Conservation (phyloP, 2,329 filamentous ascomycete species). For the Aureobasidium pullulans region DNA sequence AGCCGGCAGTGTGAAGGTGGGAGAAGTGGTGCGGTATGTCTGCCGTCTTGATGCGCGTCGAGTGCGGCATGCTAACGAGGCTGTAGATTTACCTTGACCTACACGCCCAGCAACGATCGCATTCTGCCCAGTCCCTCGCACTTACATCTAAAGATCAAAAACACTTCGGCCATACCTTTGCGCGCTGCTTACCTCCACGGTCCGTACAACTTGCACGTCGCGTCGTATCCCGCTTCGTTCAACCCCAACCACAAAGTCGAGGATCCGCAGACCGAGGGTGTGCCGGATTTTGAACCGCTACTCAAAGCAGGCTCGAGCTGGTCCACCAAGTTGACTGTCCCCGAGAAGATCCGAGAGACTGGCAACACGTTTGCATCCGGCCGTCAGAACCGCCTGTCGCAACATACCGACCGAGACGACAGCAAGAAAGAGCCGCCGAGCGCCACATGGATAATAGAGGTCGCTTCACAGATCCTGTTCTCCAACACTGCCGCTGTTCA, state of each 20-base stretch:
- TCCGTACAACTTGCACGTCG: constrained; percentile 82
- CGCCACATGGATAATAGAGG: constrained; percentile 82
- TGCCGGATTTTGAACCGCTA: constrained; percentile 91
- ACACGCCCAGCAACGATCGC: constrained; percentile 80
- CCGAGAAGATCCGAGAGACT: constrained; percentile 64
- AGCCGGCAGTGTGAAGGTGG: constrained; percentile 83
- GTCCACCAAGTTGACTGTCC: constrained; percentile 72
- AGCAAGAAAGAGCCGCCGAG: constrained; percentile 46
- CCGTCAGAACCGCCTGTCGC: constrained; percentile 24
- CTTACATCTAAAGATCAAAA: constrained; percentile 82
- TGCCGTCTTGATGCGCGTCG: constrained; percentile 9
- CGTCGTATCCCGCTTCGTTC: constrained; percentile 77
- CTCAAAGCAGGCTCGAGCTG: constrained; percentile 89
- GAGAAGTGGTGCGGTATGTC: constrained; percentile 76
- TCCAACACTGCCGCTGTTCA: constrained; percentile 79
- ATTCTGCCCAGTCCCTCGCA: constrained; percentile 78
- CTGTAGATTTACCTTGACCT: constrained; percentile 69
- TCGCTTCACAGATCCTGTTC: constrained; percentile 89
- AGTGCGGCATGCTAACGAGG: background rate
- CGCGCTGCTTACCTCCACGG: constrained; percentile 95
- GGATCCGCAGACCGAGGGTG: constrained; percentile 61
- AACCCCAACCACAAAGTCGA: constrained; percentile 73
- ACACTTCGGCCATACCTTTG: constrained; percentile 81
- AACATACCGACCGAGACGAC: constrained; percentile 28
- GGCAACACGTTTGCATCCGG: constrained; percentile 35